Evolutionary conservation across 164 flowering plant genomes (phyloP).

Genomic region (Stephania japonica): DNA sequence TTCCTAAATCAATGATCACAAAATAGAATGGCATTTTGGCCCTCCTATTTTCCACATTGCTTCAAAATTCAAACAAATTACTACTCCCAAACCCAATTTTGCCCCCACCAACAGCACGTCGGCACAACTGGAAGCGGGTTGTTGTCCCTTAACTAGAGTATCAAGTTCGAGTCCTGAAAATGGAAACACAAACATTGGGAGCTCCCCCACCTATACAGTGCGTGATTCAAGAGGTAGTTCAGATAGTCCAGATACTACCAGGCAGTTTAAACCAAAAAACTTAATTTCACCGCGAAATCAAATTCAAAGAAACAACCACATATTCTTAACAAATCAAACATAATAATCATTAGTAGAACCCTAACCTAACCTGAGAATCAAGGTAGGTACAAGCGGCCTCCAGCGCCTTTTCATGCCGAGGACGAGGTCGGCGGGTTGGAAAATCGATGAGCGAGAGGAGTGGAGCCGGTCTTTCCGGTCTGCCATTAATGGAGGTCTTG

Average conservation of each 20-base stretch:
- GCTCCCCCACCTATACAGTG: too few species aligned
- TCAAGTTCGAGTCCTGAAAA: too few species aligned
- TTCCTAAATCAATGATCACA: not conserved
- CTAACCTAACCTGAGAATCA: constrained; percentile 25
- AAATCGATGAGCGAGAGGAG: not conserved
- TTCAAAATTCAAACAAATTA: not conserved
- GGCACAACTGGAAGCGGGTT: not conserved
- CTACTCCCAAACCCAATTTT: not conserved
- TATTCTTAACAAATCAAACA: not conserved
- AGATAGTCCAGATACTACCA: too few species aligned
- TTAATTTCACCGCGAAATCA: not conserved
- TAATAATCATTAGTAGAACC: not conserved
- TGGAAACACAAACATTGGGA: too few species aligned
- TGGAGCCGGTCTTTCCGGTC: constrained; percentile 23
- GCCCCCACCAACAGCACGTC: not conserved
- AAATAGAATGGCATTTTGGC: not conserved
- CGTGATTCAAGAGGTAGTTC: too few species aligned
- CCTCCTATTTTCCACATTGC: not conserved
- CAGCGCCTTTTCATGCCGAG: constrained; percentile 7
- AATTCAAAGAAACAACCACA: not conserved
- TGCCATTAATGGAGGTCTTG: constrained; percentile 15
- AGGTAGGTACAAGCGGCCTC: constrained; percentile 36
- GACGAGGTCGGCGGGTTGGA: too few species aligned
- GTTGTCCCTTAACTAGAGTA: too few species aligned
- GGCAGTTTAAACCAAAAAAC: too few species aligned